Percentiles rank a stretch among this genome's conserved stretches.
These are phyloP conservation scores for Oryza longistaminata DNA, from an alignment of 176 grass and related monocot genomes.

Conservation along the genomic window DNA sequence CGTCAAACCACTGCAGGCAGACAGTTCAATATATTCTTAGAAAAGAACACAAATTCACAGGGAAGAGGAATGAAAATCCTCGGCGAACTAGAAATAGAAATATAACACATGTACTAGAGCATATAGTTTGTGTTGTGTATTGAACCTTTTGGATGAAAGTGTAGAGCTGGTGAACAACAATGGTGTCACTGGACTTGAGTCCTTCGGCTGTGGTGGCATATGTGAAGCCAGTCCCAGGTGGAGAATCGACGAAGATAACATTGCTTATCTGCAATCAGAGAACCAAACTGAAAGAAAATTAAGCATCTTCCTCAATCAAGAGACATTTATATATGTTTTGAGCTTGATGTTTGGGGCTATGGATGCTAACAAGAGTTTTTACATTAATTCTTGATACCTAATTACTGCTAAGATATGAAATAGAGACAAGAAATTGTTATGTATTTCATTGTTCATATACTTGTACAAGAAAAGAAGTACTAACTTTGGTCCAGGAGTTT, in stretches of 20 bases:
- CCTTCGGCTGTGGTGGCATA: slow-evolving; percentile 28
- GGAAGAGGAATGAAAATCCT: neutral
- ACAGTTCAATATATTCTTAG: neutral
- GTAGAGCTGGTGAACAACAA: slow-evolving; percentile 28
- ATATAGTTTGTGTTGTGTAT: too few relatives aligned
- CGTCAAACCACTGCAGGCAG: slow-evolving; percentile 54
- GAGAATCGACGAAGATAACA: slow-evolving; percentile 66
- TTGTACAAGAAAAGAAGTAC: neutral
- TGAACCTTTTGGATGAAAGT: slow-evolving; percentile 56
- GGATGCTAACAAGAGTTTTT: neutral
- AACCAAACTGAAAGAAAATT: neutral
- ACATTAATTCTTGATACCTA: too few relatives aligned
- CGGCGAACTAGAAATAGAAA: neutral
- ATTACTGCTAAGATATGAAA: too few relatives aligned
- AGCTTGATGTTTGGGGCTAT: too few relatives aligned
- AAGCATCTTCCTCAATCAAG: neutral
- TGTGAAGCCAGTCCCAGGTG: slow-evolving; percentile 64
- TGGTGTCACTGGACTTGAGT: slow-evolving; percentile 32
- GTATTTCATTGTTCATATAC: neutral
- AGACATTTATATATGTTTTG: too few relatives aligned
- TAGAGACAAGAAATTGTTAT: too few relatives aligned
- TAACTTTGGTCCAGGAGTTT: slow-evolving; percentile 56
- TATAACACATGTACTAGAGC: neutral
- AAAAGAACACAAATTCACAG: neutral
- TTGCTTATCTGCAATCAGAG: slow-evolving; percentile 43